Evolutionary conservation across 805 yeast genomes (phyloP), one percentile per base, ranked within the genome.

Genomic region (Kregervanrija fluxuum): DNA sequence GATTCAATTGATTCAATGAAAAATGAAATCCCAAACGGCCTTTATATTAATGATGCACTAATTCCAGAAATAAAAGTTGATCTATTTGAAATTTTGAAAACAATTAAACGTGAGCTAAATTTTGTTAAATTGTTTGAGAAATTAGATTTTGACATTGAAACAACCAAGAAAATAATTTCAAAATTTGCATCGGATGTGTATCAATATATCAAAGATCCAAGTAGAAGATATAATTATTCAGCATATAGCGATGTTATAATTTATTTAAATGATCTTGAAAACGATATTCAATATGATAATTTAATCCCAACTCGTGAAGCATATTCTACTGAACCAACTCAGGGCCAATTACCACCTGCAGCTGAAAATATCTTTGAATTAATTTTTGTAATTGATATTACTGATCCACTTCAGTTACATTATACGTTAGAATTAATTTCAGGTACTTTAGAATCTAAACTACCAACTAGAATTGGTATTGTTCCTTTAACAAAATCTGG

Each of bases 381-480:
- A 16, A 74, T 91, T 0, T 80, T 91, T 54, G 85, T 75, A 0
- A 56, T 90, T 11, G 80, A 82, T 50, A 66, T 88, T 15, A 65
- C 80, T 2, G 69, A 78, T 48, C 65, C 67, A 11, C 64, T 67
- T 2, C 82, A 85, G 47, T 54, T 82, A 14, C 58, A 66, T 13
- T 75, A 73, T 1, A 60, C 81, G 30, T 62, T 74, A 14, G 67
- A 81, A 8, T 66, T 79, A 32, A 54, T 82, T 2, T 68, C 71
- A 22, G 61, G 75, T 2, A 66, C 79, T 2, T 54, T 79, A n/a
- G 68, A 72, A 11, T 73, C 76, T 37, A 77, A 79, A 1, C 70
- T 85, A 13, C 86, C 96, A 0, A 84, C 89, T 51, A 83, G 90
- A 60, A 57, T 91, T 42, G 99, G 97, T 6, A 49, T 91, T 3